phyloP scores from a whole-genome alignment of 2,329 filamentous ascomycete genomes.

The Exophiala oligosperma region DNA sequence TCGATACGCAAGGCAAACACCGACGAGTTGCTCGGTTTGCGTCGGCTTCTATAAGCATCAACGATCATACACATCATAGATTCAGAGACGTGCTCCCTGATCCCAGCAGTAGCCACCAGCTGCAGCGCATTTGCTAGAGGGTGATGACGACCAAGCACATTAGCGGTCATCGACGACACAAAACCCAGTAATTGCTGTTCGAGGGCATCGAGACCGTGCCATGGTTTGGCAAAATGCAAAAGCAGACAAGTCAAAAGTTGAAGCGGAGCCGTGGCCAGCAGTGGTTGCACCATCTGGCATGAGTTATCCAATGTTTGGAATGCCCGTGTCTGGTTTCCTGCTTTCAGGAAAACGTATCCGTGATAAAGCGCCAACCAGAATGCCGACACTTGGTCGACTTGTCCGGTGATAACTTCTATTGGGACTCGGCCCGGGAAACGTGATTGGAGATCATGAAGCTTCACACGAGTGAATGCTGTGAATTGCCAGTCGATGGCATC shows the following conservation, averaged over 20 bases:
- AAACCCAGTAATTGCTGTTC: slow-evolving; percentile 16
- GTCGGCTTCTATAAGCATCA: slow-evolving; percentile 11
- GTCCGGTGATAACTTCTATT: slow-evolving; percentile 12
- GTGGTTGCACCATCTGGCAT: slow-evolving; percentile 19
- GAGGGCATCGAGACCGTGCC: slow-evolving; percentile 13
- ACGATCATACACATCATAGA: slow-evolving; percentile 21
- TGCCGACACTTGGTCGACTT: slow-evolving; percentile 19
- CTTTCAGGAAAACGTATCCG: slow-evolving; percentile 11
- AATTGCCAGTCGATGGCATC: slow-evolving; percentile 21
- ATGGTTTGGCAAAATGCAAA: slow-evolving; percentile 19
- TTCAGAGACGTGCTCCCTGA: slow-evolving; percentile 11
- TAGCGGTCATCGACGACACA: slow-evolving; percentile 15
- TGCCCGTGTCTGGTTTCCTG: slow-evolving; percentile 7
- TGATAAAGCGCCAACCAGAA: slow-evolving; percentile 21
- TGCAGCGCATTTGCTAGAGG: slow-evolving; percentile 10
- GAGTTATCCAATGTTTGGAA: slow-evolving; percentile 16
- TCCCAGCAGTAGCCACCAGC: slow-evolving; percentile 2
- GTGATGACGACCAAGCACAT: slow-evolving; percentile 10
- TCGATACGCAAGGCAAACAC: slow-evolving; percentile 21
- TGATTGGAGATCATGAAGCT: slow-evolving; percentile 11
- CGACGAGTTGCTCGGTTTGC: slow-evolving; percentile 17
- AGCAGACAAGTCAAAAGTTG: slow-evolving; percentile 21
- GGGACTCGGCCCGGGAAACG: slow-evolving; percentile 17
- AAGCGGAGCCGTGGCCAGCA: slow-evolving; percentile 16
- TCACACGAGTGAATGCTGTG: slow-evolving; percentile 16